Conservation (phyloP, 192 early-diverging fungal genomes). For the Backusella tuberculispora region DNA sequence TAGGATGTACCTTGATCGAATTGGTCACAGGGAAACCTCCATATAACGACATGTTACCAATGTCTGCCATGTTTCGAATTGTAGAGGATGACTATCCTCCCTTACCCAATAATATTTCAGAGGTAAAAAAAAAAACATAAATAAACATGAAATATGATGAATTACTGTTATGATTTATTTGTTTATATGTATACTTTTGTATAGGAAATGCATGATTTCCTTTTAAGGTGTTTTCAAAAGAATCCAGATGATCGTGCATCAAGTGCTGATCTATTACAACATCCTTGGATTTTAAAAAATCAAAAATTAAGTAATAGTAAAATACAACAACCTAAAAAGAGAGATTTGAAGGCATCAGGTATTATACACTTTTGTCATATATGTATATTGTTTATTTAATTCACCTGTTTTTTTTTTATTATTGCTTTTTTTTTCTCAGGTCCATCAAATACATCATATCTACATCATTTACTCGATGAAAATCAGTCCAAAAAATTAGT, state of each 20-base stretch:
- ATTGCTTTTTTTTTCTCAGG: neutral
- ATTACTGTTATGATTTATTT: neutral
- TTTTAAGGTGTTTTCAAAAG: slow-evolving; percentile 85
- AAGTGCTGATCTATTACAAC: slow-evolving; percentile 69
- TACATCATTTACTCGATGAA: neutral
- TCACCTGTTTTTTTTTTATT: neutral
- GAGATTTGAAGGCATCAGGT: neutral
- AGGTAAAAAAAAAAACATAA: slow-evolving; percentile 34
- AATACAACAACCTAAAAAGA: neutral
- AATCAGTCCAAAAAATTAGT: neutral
- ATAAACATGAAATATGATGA: neutral
- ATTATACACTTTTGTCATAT: neutral
- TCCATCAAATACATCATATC: neutral
- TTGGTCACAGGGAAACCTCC: slow-evolving; percentile 92
- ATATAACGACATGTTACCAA: slow-evolving; percentile 80
- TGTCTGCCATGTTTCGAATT: slow-evolving; percentile 92
- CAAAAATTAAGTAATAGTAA: neutral
- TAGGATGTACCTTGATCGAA: slow-evolving; percentile 94
- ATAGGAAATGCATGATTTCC: slow-evolving; percentile 77
- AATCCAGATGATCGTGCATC: slow-evolving; percentile 73
- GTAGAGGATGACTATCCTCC: slow-evolving; percentile 93
- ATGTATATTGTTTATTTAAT: too few species aligned
- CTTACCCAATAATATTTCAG: slow-evolving; percentile 78
- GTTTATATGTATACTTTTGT: neutral
- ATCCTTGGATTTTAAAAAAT: slow-evolving; percentile 74